Base-by-base conservation (phyloP, 2,329 filamentous ascomycete species). In the Phaeosphaeriaceae sp. region DNA sequence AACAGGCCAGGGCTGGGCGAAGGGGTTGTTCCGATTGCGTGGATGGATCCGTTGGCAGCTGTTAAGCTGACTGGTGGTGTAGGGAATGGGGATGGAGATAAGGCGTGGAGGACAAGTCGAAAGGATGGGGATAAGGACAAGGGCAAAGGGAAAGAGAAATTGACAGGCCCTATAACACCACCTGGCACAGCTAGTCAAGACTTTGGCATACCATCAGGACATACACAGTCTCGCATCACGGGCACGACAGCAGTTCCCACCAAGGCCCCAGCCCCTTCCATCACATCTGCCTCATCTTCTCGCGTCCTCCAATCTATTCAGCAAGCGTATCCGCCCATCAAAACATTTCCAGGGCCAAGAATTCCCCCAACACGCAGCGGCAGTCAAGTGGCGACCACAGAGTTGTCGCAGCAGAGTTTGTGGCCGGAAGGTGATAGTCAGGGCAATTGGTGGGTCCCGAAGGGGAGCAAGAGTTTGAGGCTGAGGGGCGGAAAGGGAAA, bases 341-440 rank as follows among this genome's bases (percentile, higher is more conserved):
- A 11, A 13, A 36, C 31, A 7, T 36, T 36, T 15, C 31, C 31
- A 3, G 31, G 31, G 6, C 31, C 25, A 27, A 27, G 25, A 17
- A 11, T 6, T 15, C 36, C 13, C 13, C 3, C 47, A 20, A n/a
- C 13, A 13, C 24, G 11, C 6, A 13, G 9, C 24, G n/a, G n/a
- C 24, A 7, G 31, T 33, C 1, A 5, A 49, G 47, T 19, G 24
- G n/a, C 24, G 5, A 24, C 47, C 1, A 36, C 27, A 15, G 27
- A 21, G 7, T 9, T 15, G 3, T 21, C 31, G 27, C 17, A 17
- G 21, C n/a, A 47, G 44, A 47, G 13, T 4, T 9, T 47, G 17
- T 51, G 53, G 53, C 47, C 53, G 7, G 24, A 33, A 24, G 27
- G 47, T 25, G 53, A 55, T 24, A 46, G 36, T 10, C 31, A 50